Percentiles rank a stretch among this genome's conserved stretches.
Evolutionary conservation across 345 rosid genomes (phyloP).

Genomic region (Turritis glabra): DNA sequence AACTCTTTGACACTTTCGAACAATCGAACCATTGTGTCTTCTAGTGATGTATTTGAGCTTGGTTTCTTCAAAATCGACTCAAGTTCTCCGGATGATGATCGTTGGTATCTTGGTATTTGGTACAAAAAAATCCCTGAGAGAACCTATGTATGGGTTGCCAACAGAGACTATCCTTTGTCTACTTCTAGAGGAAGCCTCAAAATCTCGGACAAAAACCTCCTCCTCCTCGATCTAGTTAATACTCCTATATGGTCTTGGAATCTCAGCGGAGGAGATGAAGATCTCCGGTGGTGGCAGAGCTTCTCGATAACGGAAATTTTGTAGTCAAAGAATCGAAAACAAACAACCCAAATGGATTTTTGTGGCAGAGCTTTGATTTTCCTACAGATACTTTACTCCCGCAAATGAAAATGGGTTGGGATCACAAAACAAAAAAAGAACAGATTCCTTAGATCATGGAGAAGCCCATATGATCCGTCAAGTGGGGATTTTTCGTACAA

Average conservation of each 20-base stretch:
- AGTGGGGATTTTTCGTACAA: slow-evolving; percentile 49
- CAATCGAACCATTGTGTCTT: slow-evolving; percentile 55
- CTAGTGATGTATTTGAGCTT: slow-evolving; percentile 50
- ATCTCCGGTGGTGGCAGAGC: slow-evolving; percentile 45
- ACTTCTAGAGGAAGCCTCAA: slow-evolving; percentile 44
- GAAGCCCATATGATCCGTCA: slow-evolving; percentile 47
- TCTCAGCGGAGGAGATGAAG: neutral
- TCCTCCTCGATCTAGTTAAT: slow-evolving; percentile 34
- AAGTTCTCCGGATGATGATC: too few relatives aligned
- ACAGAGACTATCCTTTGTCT: slow-evolving; percentile 60
- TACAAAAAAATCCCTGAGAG: slow-evolving; percentile 48
- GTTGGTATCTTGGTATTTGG: slow-evolving; percentile 75
- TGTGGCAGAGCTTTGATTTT: neutral
- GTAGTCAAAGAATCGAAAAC: slow-evolving; percentile 47
- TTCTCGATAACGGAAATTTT: slow-evolving; percentile 61
- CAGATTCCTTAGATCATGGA: slow-evolving; percentile 55
- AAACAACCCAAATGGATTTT: slow-evolving; percentile 10
- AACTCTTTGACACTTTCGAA: slow-evolving; percentile 37
- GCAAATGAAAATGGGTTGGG: slow-evolving; percentile 69
- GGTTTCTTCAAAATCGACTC: slow-evolving; percentile 49
- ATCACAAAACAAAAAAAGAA: slow-evolving; percentile 40
- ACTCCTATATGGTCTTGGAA: slow-evolving; percentile 53
- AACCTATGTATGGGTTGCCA: slow-evolving; percentile 79
- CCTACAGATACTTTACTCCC: slow-evolving; percentile 48
- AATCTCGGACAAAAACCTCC: slow-evolving; percentile 37